phyloP scores from a whole-genome alignment of 305 asterid species.

The Fraxinus latifolia region DNA sequence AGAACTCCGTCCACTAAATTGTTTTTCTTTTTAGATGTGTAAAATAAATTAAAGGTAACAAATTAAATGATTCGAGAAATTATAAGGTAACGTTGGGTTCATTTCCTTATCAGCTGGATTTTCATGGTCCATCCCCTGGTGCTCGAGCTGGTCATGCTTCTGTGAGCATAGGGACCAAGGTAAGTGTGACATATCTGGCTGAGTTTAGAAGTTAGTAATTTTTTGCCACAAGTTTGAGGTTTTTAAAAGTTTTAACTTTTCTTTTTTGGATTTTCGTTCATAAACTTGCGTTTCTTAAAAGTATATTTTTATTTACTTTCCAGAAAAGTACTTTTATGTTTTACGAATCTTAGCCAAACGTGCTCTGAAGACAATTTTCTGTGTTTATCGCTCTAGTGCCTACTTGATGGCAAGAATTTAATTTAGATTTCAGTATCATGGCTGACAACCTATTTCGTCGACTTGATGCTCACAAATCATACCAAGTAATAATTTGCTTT shows the following conservation, averaged over 20 bases:
- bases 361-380: neutral
- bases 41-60: neutral
- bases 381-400: neutral
- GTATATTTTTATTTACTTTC: neutral
- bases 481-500: neutral
- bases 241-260: no score
- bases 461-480: neutral
- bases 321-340: neutral
- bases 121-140: constrained; percentile 56
- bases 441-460: neutral
- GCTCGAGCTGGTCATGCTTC: constrained; percentile 93
- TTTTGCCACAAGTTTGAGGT: neutral
- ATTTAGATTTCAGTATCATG: neutral
- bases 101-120: constrained; percentile 44
- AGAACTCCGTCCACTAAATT: neutral
- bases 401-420: neutral
- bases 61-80: neutral
- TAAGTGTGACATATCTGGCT: constrained; percentile 27
- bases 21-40: neutral
- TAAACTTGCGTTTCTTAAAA: no score
- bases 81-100: neutral
- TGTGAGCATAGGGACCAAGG: constrained; percentile 81
- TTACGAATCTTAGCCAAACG: neutral
- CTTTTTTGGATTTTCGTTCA: neutral
- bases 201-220: neutral